Base-by-base conservation (phyloP, 768 basidiomycete genomes). In the Trametes maxima region DNA sequence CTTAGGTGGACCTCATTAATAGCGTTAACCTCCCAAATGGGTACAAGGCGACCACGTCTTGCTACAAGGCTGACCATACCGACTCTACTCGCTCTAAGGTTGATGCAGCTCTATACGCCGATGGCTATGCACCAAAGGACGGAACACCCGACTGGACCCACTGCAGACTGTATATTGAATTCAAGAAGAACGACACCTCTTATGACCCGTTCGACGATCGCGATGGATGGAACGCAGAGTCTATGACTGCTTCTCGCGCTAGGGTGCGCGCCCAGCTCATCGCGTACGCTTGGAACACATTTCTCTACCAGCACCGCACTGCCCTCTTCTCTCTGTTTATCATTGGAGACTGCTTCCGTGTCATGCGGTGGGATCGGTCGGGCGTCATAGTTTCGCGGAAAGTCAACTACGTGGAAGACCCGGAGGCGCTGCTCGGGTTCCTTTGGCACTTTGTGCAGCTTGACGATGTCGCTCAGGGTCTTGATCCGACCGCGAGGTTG, bases 151-250 rank as follows among this genome's bases (percentile, higher is more conserved):
- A 57, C 37, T 57, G 56, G 56, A 42, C 36, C 22, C 21, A 17
- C 46, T 13, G 7, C 17, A 28, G 37, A 5, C 1, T 45, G 25
- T 42, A 35, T 25, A 43, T 58, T 19, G 48, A 35, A 44, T 58
- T 58, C 57, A 58, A 58, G 49, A 25, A 35, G 5, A 42, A 42
- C 28, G 40, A 16, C 3, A 35, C 14, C 2, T 4, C 7, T 13
- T 13, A 28, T n/a, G 57, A 58, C n/a, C 57, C 48, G 12, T 58
- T 19, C 40, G 57, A 50, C 25, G 49, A 51, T 42, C 12, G 17
- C 10, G 14, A n/a, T 19, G 17, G 44, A n/a, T 10, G 19, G 10
- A 17, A 16, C 10, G 10, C 44, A 4, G 44, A 45, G 44, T n/a
- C 44, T 10, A 10, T 10, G 21, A 11, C n/a, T 19, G 10, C 14